Conservation (phyloP, 1,284 basidiomycete species). For the Clitocybe nebularis region DNA sequence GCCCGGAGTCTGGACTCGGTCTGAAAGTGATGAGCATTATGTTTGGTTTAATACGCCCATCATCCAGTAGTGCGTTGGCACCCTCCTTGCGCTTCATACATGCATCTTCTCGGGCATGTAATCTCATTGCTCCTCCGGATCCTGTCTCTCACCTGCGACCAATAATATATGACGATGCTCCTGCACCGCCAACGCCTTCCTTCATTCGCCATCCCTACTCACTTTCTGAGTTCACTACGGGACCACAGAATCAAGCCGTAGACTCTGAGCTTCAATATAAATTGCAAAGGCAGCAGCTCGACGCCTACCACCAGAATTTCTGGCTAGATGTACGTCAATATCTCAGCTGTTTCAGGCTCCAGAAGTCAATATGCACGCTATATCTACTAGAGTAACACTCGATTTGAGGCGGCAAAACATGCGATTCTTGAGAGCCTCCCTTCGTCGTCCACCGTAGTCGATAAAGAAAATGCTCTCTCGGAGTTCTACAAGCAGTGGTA, state of each 20-base stretch:
- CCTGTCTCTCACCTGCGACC: slow-evolving; percentile 76
- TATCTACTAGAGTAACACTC: slow-evolving; percentile 57
- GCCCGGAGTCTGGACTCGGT: no score
- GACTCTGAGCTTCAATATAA: slow-evolving; percentile 63
- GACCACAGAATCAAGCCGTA: slow-evolving; percentile 26
- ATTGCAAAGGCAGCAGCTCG: slow-evolving; percentile 62
- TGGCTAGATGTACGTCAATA: slow-evolving; percentile 66
- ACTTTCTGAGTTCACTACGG: slow-evolving; percentile 56
- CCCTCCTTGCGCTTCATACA: slow-evolving; percentile 34
- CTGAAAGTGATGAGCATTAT: slow-evolving; percentile 5
- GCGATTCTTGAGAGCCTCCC: slow-evolving; percentile 57
- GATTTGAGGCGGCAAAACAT: slow-evolving; percentile 64
- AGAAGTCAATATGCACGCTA: slow-evolving; percentile 5
- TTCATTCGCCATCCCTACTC: slow-evolving; percentile 64
- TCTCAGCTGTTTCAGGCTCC: slow-evolving; percentile 1
- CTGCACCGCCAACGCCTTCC: slow-evolving; percentile 26
- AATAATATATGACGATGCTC: slow-evolving; percentile 62
- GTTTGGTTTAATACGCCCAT: slow-evolving; percentile 16
- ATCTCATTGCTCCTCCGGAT: slow-evolving; percentile 69
- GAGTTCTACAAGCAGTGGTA: slow-evolving; percentile 72
- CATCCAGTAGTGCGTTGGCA: slow-evolving; percentile 3
- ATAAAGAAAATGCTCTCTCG: slow-evolving; percentile 62
- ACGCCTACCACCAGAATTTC: slow-evolving; percentile 69
- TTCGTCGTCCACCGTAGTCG: slow-evolving; percentile 40
- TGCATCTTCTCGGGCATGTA: slow-evolving; percentile 29